A percentile compares a stretch with the other conserved stretches of the same genome.
phyloP scores from a whole-genome alignment of 139 green algal genomes.

The Diplosphaera chodatii region DNA sequence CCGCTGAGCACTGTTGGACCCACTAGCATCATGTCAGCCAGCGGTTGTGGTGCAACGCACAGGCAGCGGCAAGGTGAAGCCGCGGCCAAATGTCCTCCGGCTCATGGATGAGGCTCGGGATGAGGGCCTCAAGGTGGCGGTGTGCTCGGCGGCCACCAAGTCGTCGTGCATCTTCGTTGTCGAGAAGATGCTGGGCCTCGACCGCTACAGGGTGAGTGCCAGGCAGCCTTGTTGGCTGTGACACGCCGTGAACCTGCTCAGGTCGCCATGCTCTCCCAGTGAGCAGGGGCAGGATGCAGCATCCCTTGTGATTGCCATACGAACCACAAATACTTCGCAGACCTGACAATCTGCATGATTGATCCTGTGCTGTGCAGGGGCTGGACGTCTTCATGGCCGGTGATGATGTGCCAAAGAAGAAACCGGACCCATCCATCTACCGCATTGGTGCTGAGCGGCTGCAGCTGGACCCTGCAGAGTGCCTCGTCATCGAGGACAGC shows the following conservation, averaged over 20 bases:
- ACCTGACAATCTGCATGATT: too few species aligned
- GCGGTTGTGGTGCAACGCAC: too few species aligned
- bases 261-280: too few species aligned
- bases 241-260: too few species aligned
- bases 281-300: too few species aligned
- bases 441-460: slow-evolving; percentile 77
- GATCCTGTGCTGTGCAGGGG: too few species aligned
- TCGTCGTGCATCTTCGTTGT: slow-evolving; percentile 64
- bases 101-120: slow-evolving; percentile 78
- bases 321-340: too few species aligned
- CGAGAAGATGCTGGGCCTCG: slow-evolving; percentile 67
- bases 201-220: slow-evolving; percentile 53
- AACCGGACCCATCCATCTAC: slow-evolving; percentile 80
- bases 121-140: slow-evolving; percentile 58
- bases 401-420: slow-evolving; percentile 63
- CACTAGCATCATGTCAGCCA: too few species aligned
- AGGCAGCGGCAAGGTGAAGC: slow-evolving; percentile 43
- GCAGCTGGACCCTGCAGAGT: slow-evolving; percentile 46
- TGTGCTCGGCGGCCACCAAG: slow-evolving; percentile 90
- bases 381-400: slow-evolving; percentile 86
- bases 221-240: too few species aligned
- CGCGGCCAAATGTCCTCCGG: slow-evolving; percentile 64
- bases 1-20: too few species aligned
- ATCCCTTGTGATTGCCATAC: too few species aligned
- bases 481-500: slow-evolving; percentile 94